A percentile compares a stretch with the other conserved stretches of the same genome.
These are phyloP conservation scores for Citrus cavaleriei DNA, from an alignment of 345 rosid species.

Conservation along the genomic window DNA sequence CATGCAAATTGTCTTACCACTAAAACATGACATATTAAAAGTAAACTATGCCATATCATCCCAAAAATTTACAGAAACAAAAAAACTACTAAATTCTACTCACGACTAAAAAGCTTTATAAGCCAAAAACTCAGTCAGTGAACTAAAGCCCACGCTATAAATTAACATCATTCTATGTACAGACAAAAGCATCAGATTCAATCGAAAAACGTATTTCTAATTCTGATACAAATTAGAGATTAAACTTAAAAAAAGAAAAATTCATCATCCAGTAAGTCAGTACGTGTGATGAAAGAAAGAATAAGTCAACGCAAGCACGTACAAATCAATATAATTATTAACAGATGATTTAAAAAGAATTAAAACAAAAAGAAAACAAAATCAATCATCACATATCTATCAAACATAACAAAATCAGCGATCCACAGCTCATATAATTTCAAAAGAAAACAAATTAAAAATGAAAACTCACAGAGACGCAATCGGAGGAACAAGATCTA, in stretches of 20 bases:
- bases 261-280: not conserved
- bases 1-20: not conserved
- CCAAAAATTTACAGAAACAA: not conserved
- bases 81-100: not conserved
- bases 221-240: not conserved
- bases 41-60: not conserved
- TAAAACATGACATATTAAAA: not conserved
- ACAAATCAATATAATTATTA: not conserved
- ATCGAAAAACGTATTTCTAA: too few species aligned
- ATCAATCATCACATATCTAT: not conserved
- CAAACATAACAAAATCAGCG: not conserved
- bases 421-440: conserved; percentile 3
- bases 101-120: not conserved
- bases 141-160: not conserved
- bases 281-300: not conserved
- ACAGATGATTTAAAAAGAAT: too few species aligned
- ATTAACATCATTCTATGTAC: not conserved
- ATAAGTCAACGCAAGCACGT: not conserved
- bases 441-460: not conserved
- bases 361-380: too few species aligned
- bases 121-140: not conserved
- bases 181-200: not conserved
- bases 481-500: conserved; percentile 30
- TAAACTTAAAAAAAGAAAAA: not conserved
- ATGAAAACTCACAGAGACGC: conserved; percentile 10